Base-by-base conservation (phyloP, 345 rosid species). In the Euclidium syriacum region DNA sequence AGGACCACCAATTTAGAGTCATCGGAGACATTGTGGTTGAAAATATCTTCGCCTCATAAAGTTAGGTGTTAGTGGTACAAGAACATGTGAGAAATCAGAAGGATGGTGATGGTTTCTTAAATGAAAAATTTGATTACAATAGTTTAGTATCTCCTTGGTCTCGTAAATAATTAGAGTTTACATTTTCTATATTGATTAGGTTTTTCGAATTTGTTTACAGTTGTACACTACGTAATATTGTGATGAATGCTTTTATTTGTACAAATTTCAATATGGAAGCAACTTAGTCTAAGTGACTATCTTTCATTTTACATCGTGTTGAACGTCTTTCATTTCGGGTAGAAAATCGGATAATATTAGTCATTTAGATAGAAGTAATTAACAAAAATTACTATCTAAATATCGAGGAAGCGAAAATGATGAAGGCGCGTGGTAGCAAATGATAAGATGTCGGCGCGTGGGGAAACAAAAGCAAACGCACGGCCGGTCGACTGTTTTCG, bases 21-120 rank as follows among this genome's bases (percentile, higher is more conserved):
- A 72, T 86, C 0, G 92, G 92, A 10, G 98, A 91, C 49, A 79
- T 60, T 36, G 42, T 88, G 29, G 52, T 87, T 3, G 82, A 83
- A 2, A 25, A 20, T 8, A 83, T 83, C 29, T 84, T 82, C 16
- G 75, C 77, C 22, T 57, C 76, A 3, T 52, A 73, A 0, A 83
- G 83, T n/a, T 84, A 92, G 10, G 79, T 91, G 14, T 72, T 91
- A 62, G 92, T 86, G 5, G 59, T 86, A 39, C 96, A 88, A 12
- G 88, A 86, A 58, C 96, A 91, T 53, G 49, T 88, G 17, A 64
- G 75, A 38, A 72, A 72, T 11, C 50, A 65, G 11, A 71, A 23
- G 16, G 65, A 65, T 57, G 71, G 75, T 35, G 59, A 64, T 42
- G 71, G 61, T 64, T 71, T 71, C 35, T 50, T 71, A 54, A 71